These are phyloP conservation scores for Pseudoturritis turrita DNA, from an alignment of 345 rosid species.

Conservation along the genomic window DNA sequence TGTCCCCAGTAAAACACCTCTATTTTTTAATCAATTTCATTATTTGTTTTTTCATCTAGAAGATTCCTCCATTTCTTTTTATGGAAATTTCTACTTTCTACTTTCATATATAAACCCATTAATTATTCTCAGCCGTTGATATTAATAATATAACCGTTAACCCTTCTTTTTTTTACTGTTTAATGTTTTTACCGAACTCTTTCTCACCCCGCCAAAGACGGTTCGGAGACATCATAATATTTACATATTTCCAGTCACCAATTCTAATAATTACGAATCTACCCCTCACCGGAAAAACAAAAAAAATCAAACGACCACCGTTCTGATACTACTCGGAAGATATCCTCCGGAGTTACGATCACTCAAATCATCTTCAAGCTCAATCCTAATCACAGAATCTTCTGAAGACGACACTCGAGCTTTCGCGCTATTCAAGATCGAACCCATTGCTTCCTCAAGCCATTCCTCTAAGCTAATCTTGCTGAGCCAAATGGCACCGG, in stretches of 20 bases:
- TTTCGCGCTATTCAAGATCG: constrained; percentile 59
- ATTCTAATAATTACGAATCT: constrained; percentile 16
- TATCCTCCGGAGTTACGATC: constrained; percentile 42
- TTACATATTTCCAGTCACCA: constrained; percentile 47
- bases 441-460: constrained; percentile 62
- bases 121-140: constrained; percentile 30
- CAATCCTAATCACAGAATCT: constrained; percentile 45
- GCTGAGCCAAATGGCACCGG: constrained; percentile 63
- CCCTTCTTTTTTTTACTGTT: constrained; percentile 23
- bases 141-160: constrained; percentile 20
- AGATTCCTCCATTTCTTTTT: constrained; percentile 8
- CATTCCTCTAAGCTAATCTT: constrained; percentile 70
- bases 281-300: constrained; percentile 1
- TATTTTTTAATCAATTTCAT: background rate
- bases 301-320: constrained; percentile 45
- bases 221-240: constrained; percentile 35
- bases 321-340: constrained; percentile 56
- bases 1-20: background rate
- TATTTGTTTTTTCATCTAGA: background rate
- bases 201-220: constrained; percentile 45
- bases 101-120: background rate
- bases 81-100: constrained; percentile 9
- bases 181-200: constrained; percentile 31
- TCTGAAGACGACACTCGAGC: constrained; percentile 35
- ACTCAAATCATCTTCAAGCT: constrained; percentile 39